Evolutionary conservation across 2,329 filamentous ascomycete species (phyloP).

Genomic region (Didymella pomorum): DNA sequence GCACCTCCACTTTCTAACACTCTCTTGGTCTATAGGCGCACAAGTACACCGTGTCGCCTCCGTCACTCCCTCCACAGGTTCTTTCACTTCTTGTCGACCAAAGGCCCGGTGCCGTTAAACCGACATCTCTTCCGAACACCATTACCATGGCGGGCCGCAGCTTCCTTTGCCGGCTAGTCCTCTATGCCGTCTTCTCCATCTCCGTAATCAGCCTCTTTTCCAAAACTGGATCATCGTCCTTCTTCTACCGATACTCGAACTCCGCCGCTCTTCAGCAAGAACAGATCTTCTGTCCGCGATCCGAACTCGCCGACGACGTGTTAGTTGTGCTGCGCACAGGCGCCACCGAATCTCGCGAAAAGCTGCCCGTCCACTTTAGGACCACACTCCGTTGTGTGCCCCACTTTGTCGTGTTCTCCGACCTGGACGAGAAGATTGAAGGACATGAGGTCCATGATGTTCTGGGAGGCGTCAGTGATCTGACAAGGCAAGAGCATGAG

Average conservation of each 20-base stretch:
- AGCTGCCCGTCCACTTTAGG: conserved; percentile 64
- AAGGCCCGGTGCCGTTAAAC: conserved; percentile 19
- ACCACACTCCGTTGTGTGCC: conserved; percentile 66
- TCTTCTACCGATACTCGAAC: conserved; percentile 39
- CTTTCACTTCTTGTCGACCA: conserved; percentile 11
- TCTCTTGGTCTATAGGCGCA: conserved; percentile 10
- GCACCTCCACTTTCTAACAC: conserved; percentile 17
- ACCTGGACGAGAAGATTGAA: conserved; percentile 64
- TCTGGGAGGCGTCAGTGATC: conserved; percentile 55
- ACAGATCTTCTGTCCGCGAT: conserved; percentile 42
- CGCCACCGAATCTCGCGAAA: conserved; percentile 65
- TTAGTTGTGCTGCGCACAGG: conserved; percentile 68
- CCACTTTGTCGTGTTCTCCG: conserved; percentile 65
- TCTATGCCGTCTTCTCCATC: conserved; percentile 45
- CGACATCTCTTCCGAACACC: conserved; percentile 11
- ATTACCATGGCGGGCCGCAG: conserved; percentile 42
- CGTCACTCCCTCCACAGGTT: conserved; percentile 9
- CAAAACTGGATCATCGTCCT: conserved; percentile 37
- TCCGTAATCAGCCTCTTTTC: conserved; percentile 49
- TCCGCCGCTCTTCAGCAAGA: conserved; percentile 26
- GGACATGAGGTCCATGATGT: conserved; percentile 58
- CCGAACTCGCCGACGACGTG: conserved; percentile 57
- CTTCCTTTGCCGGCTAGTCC: conserved; percentile 45
- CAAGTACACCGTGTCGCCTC: conserved; percentile 15
- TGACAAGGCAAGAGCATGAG: conserved; percentile 51